Evolutionary conservation across 2,329 filamentous ascomycete species (phyloP).

Genomic region (Neonectria sp.): DNA sequence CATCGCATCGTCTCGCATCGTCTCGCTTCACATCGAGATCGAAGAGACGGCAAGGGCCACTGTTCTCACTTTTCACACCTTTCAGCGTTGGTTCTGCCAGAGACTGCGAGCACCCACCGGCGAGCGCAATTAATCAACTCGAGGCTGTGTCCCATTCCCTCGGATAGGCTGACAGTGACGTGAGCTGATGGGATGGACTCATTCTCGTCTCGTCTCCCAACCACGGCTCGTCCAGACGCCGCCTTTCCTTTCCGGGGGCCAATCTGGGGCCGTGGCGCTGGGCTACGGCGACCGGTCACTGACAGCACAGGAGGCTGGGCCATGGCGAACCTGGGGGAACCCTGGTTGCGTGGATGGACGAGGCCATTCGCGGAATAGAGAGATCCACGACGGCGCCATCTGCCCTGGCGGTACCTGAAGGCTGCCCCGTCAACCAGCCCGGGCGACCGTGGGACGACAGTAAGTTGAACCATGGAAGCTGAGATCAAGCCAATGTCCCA

Average conservation of each 20-base stretch:
- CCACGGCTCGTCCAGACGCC: not conserved
- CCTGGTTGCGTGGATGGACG: not conserved
- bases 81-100: not conserved
- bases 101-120: not conserved
- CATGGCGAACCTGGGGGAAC: conserved; percentile 2
- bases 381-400: not conserved
- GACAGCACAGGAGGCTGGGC: conserved; percentile 5
- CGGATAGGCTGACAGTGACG: conserved; percentile 1
- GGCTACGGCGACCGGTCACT: not conserved
- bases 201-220: conserved; percentile 1
- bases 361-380: conserved; percentile 3
- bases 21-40: not conserved
- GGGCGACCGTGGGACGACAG: conserved; percentile 3
- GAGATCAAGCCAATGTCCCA: not conserved
- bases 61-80: not conserved
- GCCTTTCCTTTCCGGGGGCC: not conserved
- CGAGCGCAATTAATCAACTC: not conserved
- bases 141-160: not conserved
- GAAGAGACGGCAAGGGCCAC: not conserved
- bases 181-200: conserved; percentile 8
- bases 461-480: not conserved
- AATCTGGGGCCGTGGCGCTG: conserved; percentile 1
- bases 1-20: not conserved
- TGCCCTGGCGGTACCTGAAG: not conserved
- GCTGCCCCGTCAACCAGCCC: conserved; percentile 15